A percentile compares a stretch with the other conserved stretches of the same genome.
phyloP scores from a whole-genome alignment of 495 filamentous ascomycete species.

The Podospora anserina region DNA sequence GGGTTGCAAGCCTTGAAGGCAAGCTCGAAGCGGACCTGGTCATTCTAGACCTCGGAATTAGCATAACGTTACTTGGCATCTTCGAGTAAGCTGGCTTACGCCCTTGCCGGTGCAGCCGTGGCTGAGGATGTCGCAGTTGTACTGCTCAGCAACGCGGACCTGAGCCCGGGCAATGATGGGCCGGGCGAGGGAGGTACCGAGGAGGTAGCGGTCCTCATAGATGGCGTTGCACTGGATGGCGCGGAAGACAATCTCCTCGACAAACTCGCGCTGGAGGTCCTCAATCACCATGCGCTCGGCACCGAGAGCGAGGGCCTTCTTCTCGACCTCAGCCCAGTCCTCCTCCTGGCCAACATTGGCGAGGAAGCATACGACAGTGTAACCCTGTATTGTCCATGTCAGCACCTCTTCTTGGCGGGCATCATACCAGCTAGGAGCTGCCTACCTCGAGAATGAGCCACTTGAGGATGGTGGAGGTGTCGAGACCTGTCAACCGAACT shows the following conservation, averaged over 20 bases:
- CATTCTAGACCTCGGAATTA: constrained; percentile 46
- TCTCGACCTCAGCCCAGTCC: constrained; percentile 51
- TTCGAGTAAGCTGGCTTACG: background rate
- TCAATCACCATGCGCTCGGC: constrained; percentile 61
- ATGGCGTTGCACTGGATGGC: constrained; percentile 87
- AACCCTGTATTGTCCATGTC: constrained; percentile 22
- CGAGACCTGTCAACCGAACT: constrained; percentile 47
- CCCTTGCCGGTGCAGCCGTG: constrained; percentile 88
- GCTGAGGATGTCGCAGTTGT: constrained; percentile 63
- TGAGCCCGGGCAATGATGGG: constrained; percentile 85
- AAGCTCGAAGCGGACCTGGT: constrained; percentile 73
- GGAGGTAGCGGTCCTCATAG: constrained; percentile 79
- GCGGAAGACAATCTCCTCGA: constrained; percentile 82
- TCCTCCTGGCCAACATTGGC: constrained; percentile 58
- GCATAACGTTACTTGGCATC: background rate
- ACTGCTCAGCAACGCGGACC: constrained; percentile 61
- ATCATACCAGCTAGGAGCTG: background rate
- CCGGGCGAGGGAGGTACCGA: constrained; percentile 77
- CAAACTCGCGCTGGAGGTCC: constrained; percentile 72
- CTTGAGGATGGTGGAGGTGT: constrained; percentile 56
- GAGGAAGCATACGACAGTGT: constrained; percentile 43
- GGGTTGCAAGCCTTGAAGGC: constrained; percentile 60
- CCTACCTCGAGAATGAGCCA: constrained; percentile 61
- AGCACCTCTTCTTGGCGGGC: constrained; percentile 42
- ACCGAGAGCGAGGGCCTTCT: constrained; percentile 67